Evolutionary conservation across 1,284 basidiomycete genomes (phyloP).

Genomic region (Boletus albobrunnescens): DNA sequence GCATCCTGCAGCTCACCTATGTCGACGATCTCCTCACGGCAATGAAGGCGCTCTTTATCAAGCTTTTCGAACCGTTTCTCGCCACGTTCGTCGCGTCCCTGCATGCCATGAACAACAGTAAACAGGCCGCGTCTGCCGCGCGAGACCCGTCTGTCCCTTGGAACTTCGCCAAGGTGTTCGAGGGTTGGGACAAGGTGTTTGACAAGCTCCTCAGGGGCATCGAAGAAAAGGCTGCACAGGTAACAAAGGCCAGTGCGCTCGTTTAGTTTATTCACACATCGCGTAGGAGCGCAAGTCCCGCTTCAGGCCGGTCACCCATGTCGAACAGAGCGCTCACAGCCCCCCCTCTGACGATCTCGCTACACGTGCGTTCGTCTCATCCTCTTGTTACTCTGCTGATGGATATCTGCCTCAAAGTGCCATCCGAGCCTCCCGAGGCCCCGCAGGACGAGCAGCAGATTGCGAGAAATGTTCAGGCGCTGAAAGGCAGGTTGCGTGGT

Average conservation of each 20-base stretch:
- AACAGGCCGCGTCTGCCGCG: slow-evolving; percentile 33
- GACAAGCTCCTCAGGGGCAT: slow-evolving; percentile 71
- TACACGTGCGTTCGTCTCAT: slow-evolving; percentile 38
- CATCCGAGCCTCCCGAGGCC: slow-evolving; percentile 52
- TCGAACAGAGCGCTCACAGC: slow-evolving; percentile 38
- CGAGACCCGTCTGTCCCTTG: slow-evolving; percentile 44
- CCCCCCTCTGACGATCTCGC: slow-evolving; percentile 60
- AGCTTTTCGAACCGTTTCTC: slow-evolving; percentile 80
- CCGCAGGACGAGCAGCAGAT: slow-evolving; percentile 85
- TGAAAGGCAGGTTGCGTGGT: slow-evolving; percentile 79
- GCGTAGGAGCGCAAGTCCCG: slow-evolving; percentile 66
- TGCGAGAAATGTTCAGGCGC: slow-evolving; percentile 85
- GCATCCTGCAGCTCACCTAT: slow-evolving; percentile 93
- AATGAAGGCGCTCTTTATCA: slow-evolving; percentile 80
- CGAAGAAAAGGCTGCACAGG: slow-evolving; percentile 72
- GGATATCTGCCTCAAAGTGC: slow-evolving; percentile 39
- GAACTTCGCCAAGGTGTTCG: slow-evolving; percentile 70
- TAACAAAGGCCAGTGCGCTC: slow-evolving; percentile 24
- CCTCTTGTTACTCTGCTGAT: neutral
- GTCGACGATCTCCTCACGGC: slow-evolving; percentile 83
- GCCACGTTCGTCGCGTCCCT: slow-evolving; percentile 78
- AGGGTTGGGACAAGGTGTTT: slow-evolving; percentile 82
- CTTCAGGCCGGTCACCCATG: slow-evolving; percentile 43
- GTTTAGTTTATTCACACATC: slow-evolving; percentile 1
- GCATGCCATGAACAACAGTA: slow-evolving; percentile 52